Evolutionary conservation across 2,329 filamentous ascomycete species (phyloP), one percentile per base, ranked within the genome.

Genomic region (Pyricularia grisea): DNA sequence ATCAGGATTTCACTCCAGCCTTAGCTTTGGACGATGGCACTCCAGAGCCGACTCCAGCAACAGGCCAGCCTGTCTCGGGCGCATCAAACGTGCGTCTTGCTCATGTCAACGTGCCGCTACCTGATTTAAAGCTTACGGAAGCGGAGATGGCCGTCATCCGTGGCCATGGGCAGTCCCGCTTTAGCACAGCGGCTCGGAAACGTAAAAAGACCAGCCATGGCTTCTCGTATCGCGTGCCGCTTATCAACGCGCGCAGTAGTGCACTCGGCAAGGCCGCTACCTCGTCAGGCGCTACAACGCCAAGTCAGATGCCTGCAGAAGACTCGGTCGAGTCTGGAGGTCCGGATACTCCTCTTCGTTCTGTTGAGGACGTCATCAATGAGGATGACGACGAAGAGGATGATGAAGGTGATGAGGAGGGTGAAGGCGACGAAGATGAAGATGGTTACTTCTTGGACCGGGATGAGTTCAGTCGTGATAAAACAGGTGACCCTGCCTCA

Each of bases 1-100:
- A 85, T 64, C 77, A 78, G 23, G 82, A 83, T 60, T 83, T 85
- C 70, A 79, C 78, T 25, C 76, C 78, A 14, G 78, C 83, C 9
- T 75, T 85, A 60, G 73, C 78, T 27, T 74, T 77, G 70, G 77
- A 71, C 61, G 78, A 75, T 72, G 77, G 42, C 72, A 81, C 75
- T 55, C 77, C 77, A 14, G 72, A 73, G 20, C 70, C 73, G 9
- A 74, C 72, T 2, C 72, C 71, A 68, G 73, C 68, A 64, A 72
- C 71, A 20, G 28, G 50, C 27, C 50, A 50, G 36, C 30, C 30
- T 28, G 31, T 58, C 55, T 28, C 36, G 5, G 20, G 66, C 10
- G 30, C 36, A 14, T 17, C 25, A 23, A 61, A 61, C 50, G 30
- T 67, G 42, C 42, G 66, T 23, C 66, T 58, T 30, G 55, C 66